These are phyloP conservation scores for Raddia distichophylla DNA, from an alignment of 176 grass and related monocot species.

Conservation along the genomic window DNA sequence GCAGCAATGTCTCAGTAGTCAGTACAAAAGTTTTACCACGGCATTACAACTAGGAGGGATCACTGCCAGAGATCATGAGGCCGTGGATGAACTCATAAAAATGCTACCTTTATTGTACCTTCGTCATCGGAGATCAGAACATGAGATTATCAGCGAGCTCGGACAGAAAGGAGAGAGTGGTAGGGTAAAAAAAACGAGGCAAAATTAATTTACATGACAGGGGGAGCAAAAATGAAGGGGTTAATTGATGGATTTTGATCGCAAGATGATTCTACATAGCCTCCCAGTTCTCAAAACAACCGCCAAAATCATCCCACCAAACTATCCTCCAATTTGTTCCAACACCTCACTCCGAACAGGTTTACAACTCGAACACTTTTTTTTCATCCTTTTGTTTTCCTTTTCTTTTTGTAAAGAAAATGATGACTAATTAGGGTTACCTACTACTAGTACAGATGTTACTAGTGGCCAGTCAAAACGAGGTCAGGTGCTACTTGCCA, in stretches of 20 bases:
- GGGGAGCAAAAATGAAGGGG: conserved; percentile 18
- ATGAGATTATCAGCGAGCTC: background rate
- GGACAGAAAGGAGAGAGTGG: background rate
- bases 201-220: conserved; percentile 52
- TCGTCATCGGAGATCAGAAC: background rate
- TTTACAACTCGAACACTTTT: background rate
- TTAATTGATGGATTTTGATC: conserved; percentile 39
- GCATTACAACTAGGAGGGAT: background rate
- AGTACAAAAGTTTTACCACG: no score
- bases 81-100: background rate
- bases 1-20: background rate
- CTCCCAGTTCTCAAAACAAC: conserved; percentile 32
- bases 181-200: conserved; percentile 17
- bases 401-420: conserved; percentile 9
- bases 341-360: conserved; percentile 16
- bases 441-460: background rate
- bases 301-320: conserved; percentile 32
- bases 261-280: background rate
- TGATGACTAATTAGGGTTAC: conserved; percentile 1
- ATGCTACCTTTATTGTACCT: background rate
- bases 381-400: conserved; percentile 31
- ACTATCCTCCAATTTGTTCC: conserved; percentile 16
- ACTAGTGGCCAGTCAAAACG: conserved; percentile 35
- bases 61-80: background rate
- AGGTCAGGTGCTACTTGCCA: conserved; percentile 18